Conservation (phyloP, 805 yeast species). For the Kuraishia capsulata region DNA sequence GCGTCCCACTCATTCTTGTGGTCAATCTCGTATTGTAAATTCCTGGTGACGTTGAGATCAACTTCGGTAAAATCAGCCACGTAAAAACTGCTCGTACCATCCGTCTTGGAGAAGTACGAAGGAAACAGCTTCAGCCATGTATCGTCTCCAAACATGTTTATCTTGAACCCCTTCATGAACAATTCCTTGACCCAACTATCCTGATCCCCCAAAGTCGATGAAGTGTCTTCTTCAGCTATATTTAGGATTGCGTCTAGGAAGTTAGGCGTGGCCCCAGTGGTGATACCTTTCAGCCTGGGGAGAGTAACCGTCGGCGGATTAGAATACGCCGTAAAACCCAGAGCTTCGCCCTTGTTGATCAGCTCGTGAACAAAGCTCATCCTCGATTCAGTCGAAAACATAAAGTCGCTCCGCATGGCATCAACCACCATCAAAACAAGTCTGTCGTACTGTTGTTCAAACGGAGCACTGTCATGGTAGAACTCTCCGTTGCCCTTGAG, state of each 20-base stretch:
- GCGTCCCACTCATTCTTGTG: slow-evolving; percentile 62
- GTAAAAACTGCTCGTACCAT: slow-evolving; percentile 90
- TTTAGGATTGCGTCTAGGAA: slow-evolving; percentile 91
- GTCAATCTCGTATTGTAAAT: slow-evolving; percentile 52
- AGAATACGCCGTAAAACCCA: slow-evolving; percentile 87
- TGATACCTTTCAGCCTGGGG: slow-evolving; percentile 86
- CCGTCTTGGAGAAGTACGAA: slow-evolving; percentile 47
- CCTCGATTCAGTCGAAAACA: slow-evolving; percentile 55
- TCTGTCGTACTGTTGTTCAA: slow-evolving; percentile 46
- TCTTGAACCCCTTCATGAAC: slow-evolving; percentile 24
- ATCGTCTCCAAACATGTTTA: slow-evolving; percentile 94
- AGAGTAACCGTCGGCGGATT: slow-evolving; percentile 96
- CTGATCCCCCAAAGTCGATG: slow-evolving; percentile 56
- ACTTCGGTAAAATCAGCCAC: slow-evolving; percentile 95
- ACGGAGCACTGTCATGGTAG: slow-evolving; percentile 17
- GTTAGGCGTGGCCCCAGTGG: slow-evolving; percentile 92
- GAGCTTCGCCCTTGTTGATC: slow-evolving; percentile 56
- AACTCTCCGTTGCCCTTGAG: slow-evolving; percentile 47
- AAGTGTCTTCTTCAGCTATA: slow-evolving; percentile 81
- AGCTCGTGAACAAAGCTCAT: slow-evolving; percentile 63
- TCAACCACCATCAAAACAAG: slow-evolving; percentile 82
- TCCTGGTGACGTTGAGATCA: slow-evolving; percentile 87
- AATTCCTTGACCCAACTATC: slow-evolving; percentile 87
- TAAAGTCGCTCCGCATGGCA: slow-evolving; percentile 85
- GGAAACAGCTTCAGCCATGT: slow-evolving; percentile 95